Evolutionary conservation across 2,329 filamentous ascomycete genomes (phyloP).

Genomic region (Clathrospora elynae): DNA sequence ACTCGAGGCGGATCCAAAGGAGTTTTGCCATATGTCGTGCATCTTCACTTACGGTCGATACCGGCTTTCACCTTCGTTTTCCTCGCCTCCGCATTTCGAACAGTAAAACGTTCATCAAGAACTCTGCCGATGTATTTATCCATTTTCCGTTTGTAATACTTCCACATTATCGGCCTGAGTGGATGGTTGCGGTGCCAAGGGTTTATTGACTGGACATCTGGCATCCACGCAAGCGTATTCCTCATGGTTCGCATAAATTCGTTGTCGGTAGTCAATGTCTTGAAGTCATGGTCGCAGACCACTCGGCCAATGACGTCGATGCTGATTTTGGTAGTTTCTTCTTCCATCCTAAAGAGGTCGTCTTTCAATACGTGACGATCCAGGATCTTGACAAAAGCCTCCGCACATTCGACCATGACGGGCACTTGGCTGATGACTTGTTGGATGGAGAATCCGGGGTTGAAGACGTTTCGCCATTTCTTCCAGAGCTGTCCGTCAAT

Average conservation of each 20-base stretch:
- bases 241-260: slow-evolving; percentile 47
- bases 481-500: slow-evolving; percentile 51
- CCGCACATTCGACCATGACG: slow-evolving; percentile 44
- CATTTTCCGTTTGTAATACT: slow-evolving; percentile 47
- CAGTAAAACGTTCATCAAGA: slow-evolving; percentile 47
- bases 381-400: slow-evolving; percentile 44
- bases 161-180: slow-evolving; percentile 41
- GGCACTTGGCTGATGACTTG: slow-evolving; percentile 50
- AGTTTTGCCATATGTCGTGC: no score
- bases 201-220: slow-evolving; percentile 39
- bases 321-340: slow-evolving; percentile 48
- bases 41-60: slow-evolving; percentile 47
- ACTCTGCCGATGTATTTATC: slow-evolving; percentile 44
- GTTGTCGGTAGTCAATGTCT: slow-evolving; percentile 43
- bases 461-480: slow-evolving; percentile 52
- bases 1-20: no score
- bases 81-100: slow-evolving; percentile 28
- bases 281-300: slow-evolving; percentile 47
- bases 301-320: slow-evolving; percentile 53
- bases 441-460: slow-evolving; percentile 48
- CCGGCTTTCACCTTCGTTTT: slow-evolving; percentile 42
- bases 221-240: slow-evolving; percentile 44
- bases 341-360: slow-evolving; percentile 50
- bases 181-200: slow-evolving; percentile 48
- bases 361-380: slow-evolving; percentile 41